phyloP scores from a whole-genome alignment of 1,139 yeast genomes.

The Wickerhamomyces sp. region DNA sequence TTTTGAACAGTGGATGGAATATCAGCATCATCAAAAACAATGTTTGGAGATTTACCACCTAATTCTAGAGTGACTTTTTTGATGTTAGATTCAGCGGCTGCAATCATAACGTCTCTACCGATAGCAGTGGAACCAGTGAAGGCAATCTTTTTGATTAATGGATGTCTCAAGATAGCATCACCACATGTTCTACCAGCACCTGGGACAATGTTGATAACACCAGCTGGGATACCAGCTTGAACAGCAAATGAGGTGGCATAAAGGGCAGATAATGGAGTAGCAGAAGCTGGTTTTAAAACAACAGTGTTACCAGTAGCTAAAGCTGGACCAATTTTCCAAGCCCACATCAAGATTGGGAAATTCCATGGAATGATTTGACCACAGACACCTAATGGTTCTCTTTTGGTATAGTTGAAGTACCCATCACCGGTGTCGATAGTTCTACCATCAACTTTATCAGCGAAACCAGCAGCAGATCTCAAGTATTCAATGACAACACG shows the following conservation, averaged over 20 bases:
- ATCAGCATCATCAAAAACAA: conserved; percentile 55
- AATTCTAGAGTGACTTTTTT: conserved; percentile 73
- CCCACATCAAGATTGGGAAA: conserved; percentile 74
- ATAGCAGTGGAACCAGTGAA: conserved; percentile 87
- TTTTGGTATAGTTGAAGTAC: conserved; percentile 44
- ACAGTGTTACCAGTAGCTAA: conserved; percentile 79
- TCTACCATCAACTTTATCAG: conserved; percentile 64
- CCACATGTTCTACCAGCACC: conserved; percentile 64
- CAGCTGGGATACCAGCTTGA: conserved; percentile 78
- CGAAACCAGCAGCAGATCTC: conserved; percentile 74
- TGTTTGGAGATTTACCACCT: conserved; percentile 66
- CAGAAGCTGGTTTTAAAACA: conserved; percentile 76
- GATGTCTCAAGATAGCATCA: conserved; percentile 53
- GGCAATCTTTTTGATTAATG: conserved; percentile 66
- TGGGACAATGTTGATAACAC: conserved; percentile 71
- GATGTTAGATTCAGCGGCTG: conserved; percentile 60
- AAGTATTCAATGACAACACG: conserved; percentile 51
- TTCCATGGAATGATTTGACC: conserved; percentile 89
- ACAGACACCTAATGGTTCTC: conserved; percentile 73
- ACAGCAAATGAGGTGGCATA: conserved; percentile 54
- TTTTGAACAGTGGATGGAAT: conserved; percentile 44
- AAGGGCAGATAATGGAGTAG: conserved; percentile 76
- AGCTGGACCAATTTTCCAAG: conserved; percentile 83
- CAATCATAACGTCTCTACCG: conserved; percentile 70
- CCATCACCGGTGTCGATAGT: conserved; percentile 53